Evolutionary conservation across 352 stramenopile genomes (phyloP).

Genomic region (Phytopythium vexans): DNA sequence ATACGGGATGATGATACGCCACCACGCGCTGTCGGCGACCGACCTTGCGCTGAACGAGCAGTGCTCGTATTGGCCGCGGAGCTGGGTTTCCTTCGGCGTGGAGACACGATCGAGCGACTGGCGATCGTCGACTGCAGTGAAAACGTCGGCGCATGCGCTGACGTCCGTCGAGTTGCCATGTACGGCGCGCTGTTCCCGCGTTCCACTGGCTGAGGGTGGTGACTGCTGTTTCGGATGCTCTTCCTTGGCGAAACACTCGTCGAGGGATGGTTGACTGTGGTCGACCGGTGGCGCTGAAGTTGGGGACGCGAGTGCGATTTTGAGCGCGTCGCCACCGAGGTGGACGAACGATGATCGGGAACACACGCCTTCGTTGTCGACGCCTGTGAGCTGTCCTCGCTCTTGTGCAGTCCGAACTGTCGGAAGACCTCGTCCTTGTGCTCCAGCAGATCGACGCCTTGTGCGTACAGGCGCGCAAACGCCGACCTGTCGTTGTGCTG

Average conservation of each 20-base stretch:
- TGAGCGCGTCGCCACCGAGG: no score
- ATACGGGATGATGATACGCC: no score
- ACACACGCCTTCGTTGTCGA: not conserved
- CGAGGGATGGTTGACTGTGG: not conserved
- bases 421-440: slow-evolving; percentile 61
- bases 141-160: slow-evolving; percentile 20
- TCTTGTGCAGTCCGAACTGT: slow-evolving; percentile 48
- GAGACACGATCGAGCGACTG: slow-evolving; percentile 33
- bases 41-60: no score
- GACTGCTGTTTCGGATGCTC: not conserved
- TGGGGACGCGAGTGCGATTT: no score
- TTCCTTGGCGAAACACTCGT: not conserved
- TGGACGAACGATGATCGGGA: no score
- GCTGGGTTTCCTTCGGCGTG: slow-evolving; percentile 6
- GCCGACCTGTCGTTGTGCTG: slow-evolving; percentile 5
- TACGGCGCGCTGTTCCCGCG: slow-evolving; percentile 22
- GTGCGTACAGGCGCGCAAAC: slow-evolving; percentile 54
- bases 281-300: no score
- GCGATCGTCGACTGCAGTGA: slow-evolving; percentile 37
- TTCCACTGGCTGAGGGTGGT: slow-evolving; percentile 2
- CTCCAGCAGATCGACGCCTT: slow-evolving; percentile 45
- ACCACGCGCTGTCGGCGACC: no score
- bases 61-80: no score
- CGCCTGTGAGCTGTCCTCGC: not conserved
- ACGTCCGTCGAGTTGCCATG: slow-evolving; percentile 14